A percentile compares a stretch with the other conserved stretches of the same genome.
phyloP scores from a whole-genome alignment of 768 basidiomycete genomes.

The Symmetrospora coprosmae region DNA sequence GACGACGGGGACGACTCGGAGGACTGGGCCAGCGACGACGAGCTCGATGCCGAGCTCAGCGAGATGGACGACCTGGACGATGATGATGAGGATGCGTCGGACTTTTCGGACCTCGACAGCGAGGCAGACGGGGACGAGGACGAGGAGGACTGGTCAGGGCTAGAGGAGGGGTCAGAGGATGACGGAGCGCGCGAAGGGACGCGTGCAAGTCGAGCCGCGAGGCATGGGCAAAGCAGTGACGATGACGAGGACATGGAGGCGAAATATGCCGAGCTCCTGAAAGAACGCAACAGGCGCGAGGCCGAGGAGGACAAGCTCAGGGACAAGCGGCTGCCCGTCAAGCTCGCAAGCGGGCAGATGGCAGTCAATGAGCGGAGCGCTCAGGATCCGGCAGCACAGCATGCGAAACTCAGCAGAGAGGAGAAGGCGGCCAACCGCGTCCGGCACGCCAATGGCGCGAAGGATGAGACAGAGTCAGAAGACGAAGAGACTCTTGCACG shows the following conservation, averaged over 20 bases:
- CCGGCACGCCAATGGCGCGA: no score
- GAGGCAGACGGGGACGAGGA: not conserved
- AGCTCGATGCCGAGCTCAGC: slow-evolving; percentile 21
- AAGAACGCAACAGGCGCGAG: not conserved
- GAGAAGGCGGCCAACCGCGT: no score
- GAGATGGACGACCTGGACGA: slow-evolving; percentile 13
- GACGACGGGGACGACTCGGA: slow-evolving; percentile 12
- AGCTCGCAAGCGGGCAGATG: not conserved
- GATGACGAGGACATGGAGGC: slow-evolving; percentile 8
- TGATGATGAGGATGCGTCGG: not conserved
- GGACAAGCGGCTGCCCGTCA: not conserved
- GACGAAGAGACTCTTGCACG: not conserved
- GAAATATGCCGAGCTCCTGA: not conserved
- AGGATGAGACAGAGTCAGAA: slow-evolving; percentile 6
- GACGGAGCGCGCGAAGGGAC: not conserved
- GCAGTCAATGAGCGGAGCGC: not conserved
- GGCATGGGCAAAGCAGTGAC: not conserved
- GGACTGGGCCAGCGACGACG: slow-evolving; percentile 15
- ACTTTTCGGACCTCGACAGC: not conserved
- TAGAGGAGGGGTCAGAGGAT: not conserved
- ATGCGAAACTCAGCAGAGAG: no score
- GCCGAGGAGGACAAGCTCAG: not conserved
- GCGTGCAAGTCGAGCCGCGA: not conserved
- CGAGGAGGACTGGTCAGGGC: not conserved
- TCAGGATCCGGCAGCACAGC: not conserved